Percentiles rank a stretch among this genome's conserved stretches.
Conservation (phyloP, 306 rosid genomes). For the Hylodesmum podocarpum region DNA sequence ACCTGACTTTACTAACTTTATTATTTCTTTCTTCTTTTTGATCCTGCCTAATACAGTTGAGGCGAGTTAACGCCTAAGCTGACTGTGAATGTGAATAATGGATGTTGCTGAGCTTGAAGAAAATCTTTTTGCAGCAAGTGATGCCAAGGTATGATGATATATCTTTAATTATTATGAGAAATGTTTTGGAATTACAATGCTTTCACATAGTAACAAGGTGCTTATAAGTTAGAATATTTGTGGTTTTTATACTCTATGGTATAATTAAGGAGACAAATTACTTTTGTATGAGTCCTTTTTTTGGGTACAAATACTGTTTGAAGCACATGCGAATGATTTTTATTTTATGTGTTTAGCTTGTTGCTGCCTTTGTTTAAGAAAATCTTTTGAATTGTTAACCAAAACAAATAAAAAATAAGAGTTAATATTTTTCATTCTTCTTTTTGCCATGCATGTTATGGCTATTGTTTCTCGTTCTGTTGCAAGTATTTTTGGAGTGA, state of each 20-base stretch:
- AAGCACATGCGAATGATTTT: slow-evolving; percentile 1
- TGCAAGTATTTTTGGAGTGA: not conserved
- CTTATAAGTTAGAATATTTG: not conserved
- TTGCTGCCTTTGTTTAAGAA: not conserved
- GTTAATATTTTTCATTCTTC: not conserved
- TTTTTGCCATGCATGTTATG: slow-evolving; percentile 6
- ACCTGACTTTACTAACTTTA: slow-evolving; percentile 18
- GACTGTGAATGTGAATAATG: slow-evolving; percentile 47
- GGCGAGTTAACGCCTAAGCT: slow-evolving; percentile 27
- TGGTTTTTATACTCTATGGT: not conserved
- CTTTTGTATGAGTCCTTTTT: not conserved
- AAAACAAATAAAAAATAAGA: not conserved
- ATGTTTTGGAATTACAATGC: not conserved
- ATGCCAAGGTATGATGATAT: slow-evolving; percentile 66
- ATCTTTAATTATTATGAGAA: not conserved
- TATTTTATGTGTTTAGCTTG: not conserved
- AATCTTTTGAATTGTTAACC: slow-evolving; percentile 19
- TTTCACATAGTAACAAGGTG: not conserved
- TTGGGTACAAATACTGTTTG: not conserved
- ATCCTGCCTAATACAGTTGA: slow-evolving; percentile 43
- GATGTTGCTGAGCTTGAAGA: slow-evolving; percentile 73
- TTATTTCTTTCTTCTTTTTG: slow-evolving; percentile 3
- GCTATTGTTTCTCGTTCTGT: slow-evolving; percentile 3
- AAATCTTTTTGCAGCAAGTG: slow-evolving; percentile 71
- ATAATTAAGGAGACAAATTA: slow-evolving; percentile 12